Evolutionary conservation across 1,139 yeast genomes (phyloP).

Genomic region (Diutina scorzettiae): DNA sequence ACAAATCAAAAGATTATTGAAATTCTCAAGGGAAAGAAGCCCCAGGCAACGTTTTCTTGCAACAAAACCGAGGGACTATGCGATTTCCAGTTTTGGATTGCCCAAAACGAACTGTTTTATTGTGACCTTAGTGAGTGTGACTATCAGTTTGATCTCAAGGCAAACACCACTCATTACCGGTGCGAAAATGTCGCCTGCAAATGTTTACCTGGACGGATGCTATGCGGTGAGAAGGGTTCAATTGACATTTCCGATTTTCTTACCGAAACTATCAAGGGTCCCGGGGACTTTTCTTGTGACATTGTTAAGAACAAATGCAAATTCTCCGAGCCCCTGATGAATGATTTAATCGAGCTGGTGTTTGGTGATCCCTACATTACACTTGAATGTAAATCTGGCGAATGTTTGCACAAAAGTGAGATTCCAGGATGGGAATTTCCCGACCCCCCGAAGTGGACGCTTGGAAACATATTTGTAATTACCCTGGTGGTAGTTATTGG

Average conservation of each 20-base stretch:
- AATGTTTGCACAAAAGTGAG: slow-evolving; percentile 84
- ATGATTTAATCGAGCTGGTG: slow-evolving; percentile 75
- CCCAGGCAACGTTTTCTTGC: slow-evolving; percentile 90
- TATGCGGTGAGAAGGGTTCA: slow-evolving; percentile 89
- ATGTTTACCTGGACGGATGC: slow-evolving; percentile 85
- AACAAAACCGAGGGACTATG: slow-evolving; percentile 54
- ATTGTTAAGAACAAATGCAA: slow-evolving; percentile 46
- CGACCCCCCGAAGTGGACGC: slow-evolving; percentile 37
- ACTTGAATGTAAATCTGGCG: slow-evolving; percentile 70
- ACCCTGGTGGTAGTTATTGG: slow-evolving; percentile 36
- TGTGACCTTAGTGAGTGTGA: slow-evolving; percentile 70
- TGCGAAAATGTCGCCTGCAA: slow-evolving; percentile 72
- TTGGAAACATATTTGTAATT: slow-evolving; percentile 38
- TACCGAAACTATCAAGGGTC: slow-evolving; percentile 82
- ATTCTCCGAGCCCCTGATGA: slow-evolving; percentile 94
- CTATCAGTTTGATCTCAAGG: slow-evolving; percentile 49
- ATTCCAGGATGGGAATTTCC: slow-evolving; percentile 83
- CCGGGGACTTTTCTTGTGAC: slow-evolving; percentile 85
- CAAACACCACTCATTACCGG: slow-evolving; percentile 61
- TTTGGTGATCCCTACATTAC: slow-evolving; percentile 90
- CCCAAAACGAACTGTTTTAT: slow-evolving; percentile 74
- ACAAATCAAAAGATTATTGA: slow-evolving; percentile 78
- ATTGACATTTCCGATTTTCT: slow-evolving; percentile 90
- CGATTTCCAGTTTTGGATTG: slow-evolving; percentile 95
- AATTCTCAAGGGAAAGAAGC: slow-evolving; percentile 66